Base-by-base conservation (phyloP, 768 basidiomycete genomes). In the Trametes meyenii region DNA sequence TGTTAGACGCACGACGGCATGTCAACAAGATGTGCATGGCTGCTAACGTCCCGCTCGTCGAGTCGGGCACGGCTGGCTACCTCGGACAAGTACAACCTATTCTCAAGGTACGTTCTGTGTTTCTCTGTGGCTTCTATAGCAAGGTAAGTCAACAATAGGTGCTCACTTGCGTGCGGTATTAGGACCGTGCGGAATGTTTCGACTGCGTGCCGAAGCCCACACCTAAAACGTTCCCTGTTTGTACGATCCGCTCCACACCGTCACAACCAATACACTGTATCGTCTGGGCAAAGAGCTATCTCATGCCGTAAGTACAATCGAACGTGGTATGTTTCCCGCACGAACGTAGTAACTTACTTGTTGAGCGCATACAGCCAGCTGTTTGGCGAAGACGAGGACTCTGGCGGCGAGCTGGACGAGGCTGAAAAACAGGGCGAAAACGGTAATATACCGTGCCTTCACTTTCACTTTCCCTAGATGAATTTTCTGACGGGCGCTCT, bases 11-110 rank as follows among this genome's bases (percentile, higher is more conserved):
- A 7, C 86, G 95, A 49, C 79, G 94, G 71, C 96, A 98, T 71
- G 95, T 98, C 50, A 98, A 98, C 78, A 90, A 89, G 71, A 95
- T 99, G 88, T 98, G 97, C 73, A 90, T 97, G 81, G 94, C 96
- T 1, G 92, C 91, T 4, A 81, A 83, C 55, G 84, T 96, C 0
- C 96, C 96, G 0, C 80, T 98, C 7, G 93, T 99, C 21, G 97
- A 99, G 71, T 95, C 92, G 10, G 97, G 97, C 2, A 98, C 97
- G 2, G 94, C 94, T 5, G 97, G 97, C 0, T 99, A 98, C 72
- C 81, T 97, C 6, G 97, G 97, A 13, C 97, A 99, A 71, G 96
- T 98, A 0, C 96, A 97, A 63, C 96, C 97, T 21, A 79, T 98
- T 45, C 75, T 94, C 54, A 94, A 94, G 81, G 94, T 92, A 58